Evolutionary conservation across 75 land plant genomes (phyloP).

Genomic region (Cupressus sempervirens): DNA sequence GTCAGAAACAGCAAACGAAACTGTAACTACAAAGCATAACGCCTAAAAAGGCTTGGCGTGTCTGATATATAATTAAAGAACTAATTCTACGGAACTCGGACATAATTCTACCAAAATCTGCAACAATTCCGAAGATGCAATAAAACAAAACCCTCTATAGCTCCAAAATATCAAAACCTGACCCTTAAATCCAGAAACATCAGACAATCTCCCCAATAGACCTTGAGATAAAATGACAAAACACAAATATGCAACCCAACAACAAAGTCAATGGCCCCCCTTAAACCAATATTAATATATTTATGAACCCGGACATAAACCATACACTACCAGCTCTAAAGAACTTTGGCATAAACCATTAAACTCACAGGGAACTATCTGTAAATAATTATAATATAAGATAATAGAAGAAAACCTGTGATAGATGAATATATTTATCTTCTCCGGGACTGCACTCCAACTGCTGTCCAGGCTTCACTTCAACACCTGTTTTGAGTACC

Average conservation of each 20-base stretch:
- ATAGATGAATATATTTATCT: conserved; percentile 46
- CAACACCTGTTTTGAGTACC: conserved; percentile 43
- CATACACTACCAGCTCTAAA: too few relatives aligned
- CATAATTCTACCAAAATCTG: background rate
- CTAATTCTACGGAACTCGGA: background rate
- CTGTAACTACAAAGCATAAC: background rate
- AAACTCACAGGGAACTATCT: too few relatives aligned
- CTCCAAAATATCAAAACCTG: too few relatives aligned
- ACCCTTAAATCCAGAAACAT: background rate
- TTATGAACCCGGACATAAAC: too few relatives aligned
- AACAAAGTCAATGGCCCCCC: background rate
- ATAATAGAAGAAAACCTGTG: conserved; percentile 43
- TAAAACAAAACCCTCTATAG: background rate
- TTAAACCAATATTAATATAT: too few relatives aligned
- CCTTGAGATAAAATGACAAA: background rate
- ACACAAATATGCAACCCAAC: background rate
- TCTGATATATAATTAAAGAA: background rate
- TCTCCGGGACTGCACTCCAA: conserved; percentile 33
- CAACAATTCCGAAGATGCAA: background rate
- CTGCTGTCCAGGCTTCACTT: conserved; percentile 57
- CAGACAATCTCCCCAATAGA: background rate
- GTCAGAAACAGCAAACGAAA: background rate
- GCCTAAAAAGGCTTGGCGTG: background rate
- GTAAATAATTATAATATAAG: background rate
- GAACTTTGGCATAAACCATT: too few relatives aligned